Conservation (phyloP, 768 basidiomycete species). For the Leccinellum rugosiceps region DNA sequence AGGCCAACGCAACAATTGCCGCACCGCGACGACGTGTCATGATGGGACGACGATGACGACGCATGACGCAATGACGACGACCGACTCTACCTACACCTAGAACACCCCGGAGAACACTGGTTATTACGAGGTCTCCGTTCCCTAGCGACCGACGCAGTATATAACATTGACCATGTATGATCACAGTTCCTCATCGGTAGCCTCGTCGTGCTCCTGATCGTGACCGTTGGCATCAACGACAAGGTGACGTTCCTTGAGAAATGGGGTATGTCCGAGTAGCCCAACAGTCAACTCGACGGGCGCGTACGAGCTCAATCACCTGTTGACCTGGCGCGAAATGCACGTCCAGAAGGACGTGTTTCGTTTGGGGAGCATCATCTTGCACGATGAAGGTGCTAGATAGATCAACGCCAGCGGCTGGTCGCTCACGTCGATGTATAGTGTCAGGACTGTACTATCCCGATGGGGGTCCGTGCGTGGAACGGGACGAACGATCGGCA, state of each 20-base stretch:
- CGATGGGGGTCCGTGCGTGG: slow-evolving; percentile 57
- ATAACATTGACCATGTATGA: not conserved
- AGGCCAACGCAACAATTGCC: no score
- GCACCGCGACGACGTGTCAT: no score
- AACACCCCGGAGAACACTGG: no score
- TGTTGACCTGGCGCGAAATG: slow-evolving; percentile 68
- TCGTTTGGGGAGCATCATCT: slow-evolving; percentile 68
- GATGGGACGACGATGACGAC: no score
- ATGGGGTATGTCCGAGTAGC: slow-evolving; percentile 45
- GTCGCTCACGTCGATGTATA: slow-evolving; percentile 69
- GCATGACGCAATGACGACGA: no score
- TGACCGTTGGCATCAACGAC: slow-evolving; percentile 76
- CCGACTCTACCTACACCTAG: no score
- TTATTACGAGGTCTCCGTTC: no score
- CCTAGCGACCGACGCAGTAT: no score
- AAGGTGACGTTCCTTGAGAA: slow-evolving; percentile 83
- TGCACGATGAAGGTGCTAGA: slow-evolving; percentile 66
- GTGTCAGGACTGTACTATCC: slow-evolving; percentile 73
- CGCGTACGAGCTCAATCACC: slow-evolving; percentile 69
- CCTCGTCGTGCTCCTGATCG: slow-evolving; percentile 67
- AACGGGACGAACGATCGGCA: slow-evolving; percentile 81
- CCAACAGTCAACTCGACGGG: slow-evolving; percentile 60
- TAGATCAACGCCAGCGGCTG: slow-evolving; percentile 39
- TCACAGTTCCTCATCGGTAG: slow-evolving; percentile 49
- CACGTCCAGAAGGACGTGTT: slow-evolving; percentile 77